A percentile compares a stretch with the other conserved stretches of the same genome.
These are phyloP conservation scores for Cyclotella kingstonii DNA, from an alignment of 108 stramenopile species.

Conservation along the genomic window DNA sequence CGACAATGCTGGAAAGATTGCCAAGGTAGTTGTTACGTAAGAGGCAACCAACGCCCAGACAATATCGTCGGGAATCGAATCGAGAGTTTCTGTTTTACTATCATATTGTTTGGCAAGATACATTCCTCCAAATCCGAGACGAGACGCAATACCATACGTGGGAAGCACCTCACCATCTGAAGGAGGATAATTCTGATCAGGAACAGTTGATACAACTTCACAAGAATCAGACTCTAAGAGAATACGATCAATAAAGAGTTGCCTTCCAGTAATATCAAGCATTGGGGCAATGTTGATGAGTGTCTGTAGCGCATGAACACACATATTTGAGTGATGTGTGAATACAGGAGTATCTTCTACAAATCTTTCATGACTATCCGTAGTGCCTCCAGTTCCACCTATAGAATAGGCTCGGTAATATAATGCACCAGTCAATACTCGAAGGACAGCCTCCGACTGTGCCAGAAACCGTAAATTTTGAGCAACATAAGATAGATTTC, in stretches of 20 bases:
- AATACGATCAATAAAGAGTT: conserved; percentile 66
- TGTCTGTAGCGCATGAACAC: conserved; percentile 56
- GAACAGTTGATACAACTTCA: conserved; percentile 35
- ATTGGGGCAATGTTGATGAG: conserved; percentile 67
- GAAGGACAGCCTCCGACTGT: conserved; percentile 46
- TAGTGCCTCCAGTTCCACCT: conserved; percentile 7
- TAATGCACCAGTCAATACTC: conserved; percentile 63
- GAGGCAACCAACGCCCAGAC: conserved; percentile 28
- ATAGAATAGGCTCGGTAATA: conserved; percentile 54
- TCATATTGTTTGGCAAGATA: conserved; percentile 76
- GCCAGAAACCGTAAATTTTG: conserved; percentile 74
- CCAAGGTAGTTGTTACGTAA: conserved; percentile 24
- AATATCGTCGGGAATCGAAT: conserved; percentile 24
- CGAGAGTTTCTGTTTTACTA: conserved; percentile 37
- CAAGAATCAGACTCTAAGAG: conserved; percentile 51
- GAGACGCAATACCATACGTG: conserved; percentile 50
- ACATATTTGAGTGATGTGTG: conserved; percentile 49
- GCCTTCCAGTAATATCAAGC: conserved; percentile 72
- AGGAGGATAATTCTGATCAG: conserved; percentile 35
- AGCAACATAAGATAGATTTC: conserved; percentile 52
- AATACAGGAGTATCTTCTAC: conserved; percentile 42
- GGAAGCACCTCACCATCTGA: conserved; percentile 42
- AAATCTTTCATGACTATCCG: conserved; percentile 9
- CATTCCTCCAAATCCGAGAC: conserved; percentile 66
- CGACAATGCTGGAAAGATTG: conserved; percentile 39